Conservation (phyloP, 108 stramenopile genomes). For the Nitzschia inconspicua region DNA sequence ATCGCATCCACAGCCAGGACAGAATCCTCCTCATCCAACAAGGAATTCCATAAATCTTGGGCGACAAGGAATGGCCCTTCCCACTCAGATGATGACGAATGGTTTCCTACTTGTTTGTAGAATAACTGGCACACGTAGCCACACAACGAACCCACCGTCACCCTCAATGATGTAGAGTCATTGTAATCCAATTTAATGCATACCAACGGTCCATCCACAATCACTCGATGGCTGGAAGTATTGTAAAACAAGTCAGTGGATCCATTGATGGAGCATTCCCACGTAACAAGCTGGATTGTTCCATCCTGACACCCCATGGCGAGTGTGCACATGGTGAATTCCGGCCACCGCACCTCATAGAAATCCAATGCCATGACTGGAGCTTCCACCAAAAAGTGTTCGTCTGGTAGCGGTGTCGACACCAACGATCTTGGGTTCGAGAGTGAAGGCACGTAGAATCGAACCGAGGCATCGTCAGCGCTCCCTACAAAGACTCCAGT, state of each 20-base stretch:
- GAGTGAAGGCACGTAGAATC: slow-evolving; percentile 14
- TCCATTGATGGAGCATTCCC: not conserved
- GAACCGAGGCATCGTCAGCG: slow-evolving; percentile 29
- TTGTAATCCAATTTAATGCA: slow-evolving; percentile 23
- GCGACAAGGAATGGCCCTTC: slow-evolving; percentile 42
- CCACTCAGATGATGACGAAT: slow-evolving; percentile 13
- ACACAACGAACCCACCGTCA: slow-evolving; percentile 46
- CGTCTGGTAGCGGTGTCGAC: slow-evolving; percentile 4
- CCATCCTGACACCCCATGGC: slow-evolving; percentile 51
- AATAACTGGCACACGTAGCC: slow-evolving; percentile 40
- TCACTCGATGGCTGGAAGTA: slow-evolving; percentile 20
- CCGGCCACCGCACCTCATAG: not conserved
- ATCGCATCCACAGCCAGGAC: slow-evolving; percentile 36
- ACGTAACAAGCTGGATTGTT: slow-evolving; percentile 34
- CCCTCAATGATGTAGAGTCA: slow-evolving; percentile 1
- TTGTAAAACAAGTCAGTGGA: not conserved
- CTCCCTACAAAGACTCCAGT: slow-evolving; percentile 24
- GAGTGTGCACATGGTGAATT: slow-evolving; percentile 10
- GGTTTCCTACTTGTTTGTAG: not conserved
- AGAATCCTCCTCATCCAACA: slow-evolving; percentile 33
- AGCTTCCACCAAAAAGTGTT: slow-evolving; percentile 16
- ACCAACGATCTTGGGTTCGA: not conserved
- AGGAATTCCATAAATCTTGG: slow-evolving; percentile 27
- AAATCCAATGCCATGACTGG: slow-evolving; percentile 37
- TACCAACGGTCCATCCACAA: slow-evolving; percentile 44